A percentile compares a stretch with the other conserved stretches of the same genome.
Conservation (phyloP, 2,329 filamentous ascomycete genomes). For the Colletotrichum costaricense region DNA sequence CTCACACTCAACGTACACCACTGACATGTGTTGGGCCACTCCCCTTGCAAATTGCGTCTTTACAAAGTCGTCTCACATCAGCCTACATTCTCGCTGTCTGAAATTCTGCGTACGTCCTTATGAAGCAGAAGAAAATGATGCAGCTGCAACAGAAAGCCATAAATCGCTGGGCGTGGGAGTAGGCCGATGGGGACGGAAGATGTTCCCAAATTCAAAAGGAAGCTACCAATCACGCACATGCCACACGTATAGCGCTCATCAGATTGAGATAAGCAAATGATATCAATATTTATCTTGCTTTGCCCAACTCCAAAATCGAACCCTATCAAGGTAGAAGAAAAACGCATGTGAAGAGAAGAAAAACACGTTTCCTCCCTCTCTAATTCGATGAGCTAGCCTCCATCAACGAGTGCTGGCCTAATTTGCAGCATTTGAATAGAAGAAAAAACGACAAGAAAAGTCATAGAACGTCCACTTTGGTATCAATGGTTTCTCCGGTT, state of each 20-base stretch:
- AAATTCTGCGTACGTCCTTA: background rate
- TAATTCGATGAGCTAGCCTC: background rate
- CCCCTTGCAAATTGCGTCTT: background rate
- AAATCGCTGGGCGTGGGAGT: background rate
- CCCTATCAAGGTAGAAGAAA: background rate
- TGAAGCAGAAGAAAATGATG: background rate
- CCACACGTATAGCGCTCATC: background rate
- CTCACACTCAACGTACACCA: background rate
- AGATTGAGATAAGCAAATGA: background rate
- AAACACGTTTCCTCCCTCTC: background rate
- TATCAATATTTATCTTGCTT: slow-evolving; percentile 9
- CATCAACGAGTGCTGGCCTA: background rate
- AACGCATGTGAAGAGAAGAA: background rate
- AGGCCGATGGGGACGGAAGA: background rate
- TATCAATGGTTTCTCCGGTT: slow-evolving; percentile 35
- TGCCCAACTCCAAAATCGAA: slow-evolving; percentile 20
- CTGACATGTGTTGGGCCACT: background rate
- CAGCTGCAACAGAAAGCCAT: background rate
- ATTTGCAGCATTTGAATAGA: background rate
- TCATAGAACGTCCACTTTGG: slow-evolving; percentile 33
- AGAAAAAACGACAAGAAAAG: background rate
- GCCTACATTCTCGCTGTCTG: background rate
- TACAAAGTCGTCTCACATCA: background rate
- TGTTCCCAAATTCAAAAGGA: background rate
- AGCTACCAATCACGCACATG: background rate